These are phyloP conservation scores for Circinella minor DNA, from an alignment of 371 early-diverging fungal genomes.

Conservation along the genomic window DNA sequence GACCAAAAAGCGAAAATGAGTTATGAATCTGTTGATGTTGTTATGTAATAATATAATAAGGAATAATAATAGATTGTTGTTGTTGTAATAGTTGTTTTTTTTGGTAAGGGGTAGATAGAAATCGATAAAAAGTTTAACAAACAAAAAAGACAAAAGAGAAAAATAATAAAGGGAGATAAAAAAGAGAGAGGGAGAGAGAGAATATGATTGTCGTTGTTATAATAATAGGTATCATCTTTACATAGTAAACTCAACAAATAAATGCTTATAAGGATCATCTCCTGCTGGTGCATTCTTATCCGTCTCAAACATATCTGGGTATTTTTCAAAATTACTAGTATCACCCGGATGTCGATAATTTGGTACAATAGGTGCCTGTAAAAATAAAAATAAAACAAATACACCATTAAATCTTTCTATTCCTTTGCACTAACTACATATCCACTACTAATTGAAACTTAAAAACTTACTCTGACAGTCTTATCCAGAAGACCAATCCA, in stretches of 20 bases:
- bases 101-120: too few relatives aligned
- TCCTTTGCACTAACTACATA: too few relatives aligned
- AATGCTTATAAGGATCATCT: conserved; percentile 48
- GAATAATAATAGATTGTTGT: not conserved
- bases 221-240: not conserved
- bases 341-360: conserved; percentile 89
- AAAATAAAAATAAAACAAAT: not conserved
- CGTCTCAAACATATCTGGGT: conserved; percentile 80
- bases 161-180: too few relatives aligned
- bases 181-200: too few relatives aligned
- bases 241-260: conserved; percentile 43
- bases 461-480: conserved; percentile 55
- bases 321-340: conserved; percentile 95
- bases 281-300: conserved; percentile 28
- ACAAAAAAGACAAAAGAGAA: not conserved
- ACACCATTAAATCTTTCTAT: too few relatives aligned
- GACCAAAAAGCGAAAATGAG: not conserved
- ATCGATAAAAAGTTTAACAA: not conserved
- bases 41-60: not conserved
- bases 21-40: not conserved
- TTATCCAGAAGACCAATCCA: conserved; percentile 80
- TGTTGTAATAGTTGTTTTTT: not conserved
- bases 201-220: not conserved
- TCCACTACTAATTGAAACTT: not conserved
- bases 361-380: conserved; percentile 88